Percentiles rank a stretch among this genome's conserved stretches.
Conservation (phyloP, 169 alveolate species). For the Babesia ovata region DNA sequence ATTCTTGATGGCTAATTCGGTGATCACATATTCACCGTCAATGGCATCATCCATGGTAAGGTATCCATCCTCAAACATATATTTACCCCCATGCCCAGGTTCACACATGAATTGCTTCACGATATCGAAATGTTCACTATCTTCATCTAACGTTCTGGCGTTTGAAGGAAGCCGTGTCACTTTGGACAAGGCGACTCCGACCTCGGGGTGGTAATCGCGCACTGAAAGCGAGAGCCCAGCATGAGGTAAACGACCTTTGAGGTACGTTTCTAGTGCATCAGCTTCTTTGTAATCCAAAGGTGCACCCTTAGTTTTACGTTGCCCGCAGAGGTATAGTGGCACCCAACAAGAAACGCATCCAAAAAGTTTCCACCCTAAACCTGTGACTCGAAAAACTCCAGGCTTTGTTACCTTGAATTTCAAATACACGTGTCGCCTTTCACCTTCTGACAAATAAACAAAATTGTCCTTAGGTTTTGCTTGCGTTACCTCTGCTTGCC, state of each 20-base stretch:
- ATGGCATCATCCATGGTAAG: constrained; percentile 23
- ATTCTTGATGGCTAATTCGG: constrained; percentile 26
- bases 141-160: constrained; percentile 1
- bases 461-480: constrained; percentile 18
- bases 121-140: not conserved
- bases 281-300: not conserved
- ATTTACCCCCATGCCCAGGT: not conserved
- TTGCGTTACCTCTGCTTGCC: not conserved
- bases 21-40: constrained; percentile 47
- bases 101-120: not conserved
- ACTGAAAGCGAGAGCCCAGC: constrained; percentile 25
- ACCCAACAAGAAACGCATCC: constrained; percentile 53
- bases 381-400: constrained; percentile 24
- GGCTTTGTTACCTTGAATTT: constrained; percentile 29
- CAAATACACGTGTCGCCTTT: constrained; percentile 32
- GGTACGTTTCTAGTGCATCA: constrained; percentile 8
- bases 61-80: constrained; percentile 14
- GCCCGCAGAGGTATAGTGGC: constrained; percentile 52
- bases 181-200: constrained; percentile 28
- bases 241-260: not conserved
- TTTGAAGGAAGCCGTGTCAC: constrained; percentile 23
- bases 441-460: constrained; percentile 37
- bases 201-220: constrained; percentile 17
- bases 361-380: constrained; percentile 64
- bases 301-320: constrained; percentile 29